These are phyloP conservation scores for Arachis stenosperma DNA, from an alignment of 306 rosid species.

Conservation along the genomic window DNA sequence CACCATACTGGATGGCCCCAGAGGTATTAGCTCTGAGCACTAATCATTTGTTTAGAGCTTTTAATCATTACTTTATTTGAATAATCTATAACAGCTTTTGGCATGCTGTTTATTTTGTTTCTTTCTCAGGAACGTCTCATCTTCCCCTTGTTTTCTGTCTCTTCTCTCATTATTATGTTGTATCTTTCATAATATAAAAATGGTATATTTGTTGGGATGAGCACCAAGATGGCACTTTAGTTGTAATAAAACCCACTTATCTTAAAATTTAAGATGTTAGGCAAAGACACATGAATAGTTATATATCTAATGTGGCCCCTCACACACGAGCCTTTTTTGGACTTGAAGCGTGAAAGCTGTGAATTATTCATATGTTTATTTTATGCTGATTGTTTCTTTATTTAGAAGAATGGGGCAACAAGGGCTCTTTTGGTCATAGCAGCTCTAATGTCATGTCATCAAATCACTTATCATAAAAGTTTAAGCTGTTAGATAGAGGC, in stretches of 20 bases:
- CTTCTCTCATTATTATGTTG: slow-evolving; percentile 20
- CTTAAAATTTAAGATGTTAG: too few species aligned
- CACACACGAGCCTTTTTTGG: too few species aligned
- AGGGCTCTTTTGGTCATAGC: too few species aligned
- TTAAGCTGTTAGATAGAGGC: too few species aligned
- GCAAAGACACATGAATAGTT: too few species aligned
- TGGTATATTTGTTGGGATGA: slow-evolving; percentile 22
- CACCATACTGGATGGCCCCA: slow-evolving; percentile 99
- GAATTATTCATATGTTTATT: too few species aligned
- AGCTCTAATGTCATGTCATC: too few species aligned
- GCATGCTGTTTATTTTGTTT: slow-evolving; percentile 29
- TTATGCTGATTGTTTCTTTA: too few species aligned
- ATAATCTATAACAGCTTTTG: slow-evolving; percentile 21
- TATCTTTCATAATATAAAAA: slow-evolving; percentile 21
- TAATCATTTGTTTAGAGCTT: slow-evolving; percentile 28
- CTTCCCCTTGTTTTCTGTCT: slow-evolving; percentile 26
- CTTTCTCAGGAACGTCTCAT: slow-evolving; percentile 4
- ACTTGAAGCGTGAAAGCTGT: too few species aligned
- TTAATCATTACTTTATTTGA: slow-evolving; percentile 22
- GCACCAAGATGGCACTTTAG: slow-evolving; percentile 27
- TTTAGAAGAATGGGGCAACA: too few species aligned
- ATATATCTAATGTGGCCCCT: too few species aligned
- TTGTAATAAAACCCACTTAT: neutral
- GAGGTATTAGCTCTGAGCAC: slow-evolving; percentile 61
- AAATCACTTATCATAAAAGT: too few species aligned